phyloP scores from a whole-genome alignment of 2,329 filamentous ascomycete species.

The Aspergillus intermedius region DNA sequence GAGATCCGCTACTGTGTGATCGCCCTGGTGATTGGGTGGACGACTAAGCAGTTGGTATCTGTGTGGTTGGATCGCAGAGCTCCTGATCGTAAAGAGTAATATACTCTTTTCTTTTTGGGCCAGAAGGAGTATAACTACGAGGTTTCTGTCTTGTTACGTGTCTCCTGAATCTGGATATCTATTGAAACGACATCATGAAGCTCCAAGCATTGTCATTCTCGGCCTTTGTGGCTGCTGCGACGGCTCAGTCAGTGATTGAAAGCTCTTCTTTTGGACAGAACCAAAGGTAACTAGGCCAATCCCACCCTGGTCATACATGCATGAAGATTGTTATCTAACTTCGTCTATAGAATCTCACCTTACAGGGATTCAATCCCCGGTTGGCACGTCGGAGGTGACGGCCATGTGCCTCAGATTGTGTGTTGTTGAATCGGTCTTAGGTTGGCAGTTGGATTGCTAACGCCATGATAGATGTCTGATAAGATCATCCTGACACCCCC shows the following conservation, averaged over 20 bases:
- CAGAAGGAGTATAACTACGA: not conserved
- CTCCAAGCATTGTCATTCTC: slow-evolving; percentile 32
- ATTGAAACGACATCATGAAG: slow-evolving; percentile 30
- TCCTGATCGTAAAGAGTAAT: slow-evolving; percentile 11
- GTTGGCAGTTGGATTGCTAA: slow-evolving; percentile 8
- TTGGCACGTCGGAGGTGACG: slow-evolving; percentile 50
- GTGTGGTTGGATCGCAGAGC: slow-evolving; percentile 21
- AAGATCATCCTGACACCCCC: slow-evolving; percentile 87
- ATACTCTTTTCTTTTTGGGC: not conserved
- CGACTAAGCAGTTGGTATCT: slow-evolving; percentile 33
- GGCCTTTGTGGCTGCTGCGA: slow-evolving; percentile 45
- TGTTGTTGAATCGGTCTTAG: slow-evolving; percentile 6
- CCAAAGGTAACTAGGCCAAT: slow-evolving; percentile 44
- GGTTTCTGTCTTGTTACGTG: not conserved
- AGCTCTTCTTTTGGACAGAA: slow-evolving; percentile 72
- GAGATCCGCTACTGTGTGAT: slow-evolving; percentile 48
- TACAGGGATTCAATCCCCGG: slow-evolving; percentile 46
- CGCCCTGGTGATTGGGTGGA: slow-evolving; percentile 44
- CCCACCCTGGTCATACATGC: slow-evolving; percentile 5
- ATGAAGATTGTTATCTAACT: not conserved
- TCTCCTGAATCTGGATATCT: not conserved
- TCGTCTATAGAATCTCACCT: slow-evolving; percentile 53
- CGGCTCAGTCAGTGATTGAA: slow-evolving; percentile 62
- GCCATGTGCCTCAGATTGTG: slow-evolving; percentile 50
- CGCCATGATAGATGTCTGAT: slow-evolving; percentile 60